Base-by-base conservation (phyloP, 306 rosid genomes). In the Acacia acuminata region DNA sequence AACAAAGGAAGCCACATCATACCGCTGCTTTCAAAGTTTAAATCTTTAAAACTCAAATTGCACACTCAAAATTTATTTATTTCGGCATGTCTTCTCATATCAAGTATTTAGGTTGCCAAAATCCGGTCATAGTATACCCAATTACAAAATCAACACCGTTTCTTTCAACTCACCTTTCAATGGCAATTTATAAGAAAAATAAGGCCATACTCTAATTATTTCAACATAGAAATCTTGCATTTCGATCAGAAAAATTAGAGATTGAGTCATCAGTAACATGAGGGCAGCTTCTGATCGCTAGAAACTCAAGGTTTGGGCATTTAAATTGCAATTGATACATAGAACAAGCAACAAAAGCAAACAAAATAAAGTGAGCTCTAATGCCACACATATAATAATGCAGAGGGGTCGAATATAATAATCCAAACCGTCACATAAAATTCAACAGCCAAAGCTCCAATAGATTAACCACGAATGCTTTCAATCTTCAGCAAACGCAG, bases 271-370 rank as follows among this genome's bases (percentile, higher is more conserved):
- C 96, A 43, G 97, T 93, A 75, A 88, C 92, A 85, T 81, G 89
- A 48, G 93, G 90, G 83, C 96, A 91, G 87, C 93, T 89, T 88
- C 87, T 91, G 90, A 93, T 87, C n/a, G 93, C 84, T 81, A 93
- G 89, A 87, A 93, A 87, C 90, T 93, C 92, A 80, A 94, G 91
- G 58, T 90, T 89, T 32, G 88, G 91, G 75, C 96, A 93, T 82
- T 96, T 91, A 80, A 84, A 83, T 73, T 82, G 56, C 66, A 83
- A 77, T 73, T 50, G 8, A 48, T 24, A 55, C 71, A 42, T 20
- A 65, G 43, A 42, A 38, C 72, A 48, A 61, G 8, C 82, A 80
- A 44, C 71, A 65, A 47, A 19, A 27, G 64, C 9, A 66, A 73
- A 71, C 36, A 45, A 72, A 47, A 63, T 20, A 77, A 51, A 6